Conservation (phyloP, 139 green algal species). For the Chara braunii region DNA sequence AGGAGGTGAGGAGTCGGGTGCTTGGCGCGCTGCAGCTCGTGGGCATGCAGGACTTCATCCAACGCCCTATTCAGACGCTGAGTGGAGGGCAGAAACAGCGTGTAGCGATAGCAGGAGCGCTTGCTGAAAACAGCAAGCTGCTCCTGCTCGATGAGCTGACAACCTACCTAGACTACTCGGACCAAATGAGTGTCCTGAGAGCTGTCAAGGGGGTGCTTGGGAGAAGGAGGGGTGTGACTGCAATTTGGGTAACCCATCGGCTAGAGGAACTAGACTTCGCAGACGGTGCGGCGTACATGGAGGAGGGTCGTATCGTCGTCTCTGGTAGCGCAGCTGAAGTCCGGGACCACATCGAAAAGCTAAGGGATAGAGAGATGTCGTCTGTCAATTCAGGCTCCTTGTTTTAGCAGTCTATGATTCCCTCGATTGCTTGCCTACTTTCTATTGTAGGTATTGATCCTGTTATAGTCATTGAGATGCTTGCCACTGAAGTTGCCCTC, state of each 20-base stretch:
- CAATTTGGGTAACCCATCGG: conserved; percentile 92
- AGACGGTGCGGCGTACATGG: conserved; percentile 54
- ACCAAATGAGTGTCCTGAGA: conserved; percentile 61
- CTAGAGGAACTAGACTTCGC: conserved; percentile 89
- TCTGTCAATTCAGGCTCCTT: no score
- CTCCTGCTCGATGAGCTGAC: conserved; percentile 98
- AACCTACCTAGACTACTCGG: conserved; percentile 88
- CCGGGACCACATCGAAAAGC: conserved; percentile 18
- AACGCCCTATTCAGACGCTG: conserved; percentile 67
- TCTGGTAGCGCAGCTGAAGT: conserved; percentile 3
- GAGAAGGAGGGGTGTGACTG: conserved; percentile 53
- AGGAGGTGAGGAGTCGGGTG: conserved; percentile 53
- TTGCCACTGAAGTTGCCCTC: no score
- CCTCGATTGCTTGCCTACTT: no score
- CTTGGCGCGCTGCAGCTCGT: conserved; percentile 61
- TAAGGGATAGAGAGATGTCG: not conserved
- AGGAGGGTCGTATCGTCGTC: conserved; percentile 28
- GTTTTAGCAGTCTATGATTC: no score
- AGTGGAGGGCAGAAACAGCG: conserved; percentile 94
- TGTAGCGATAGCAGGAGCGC: conserved; percentile 84
- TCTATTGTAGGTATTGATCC: no score
- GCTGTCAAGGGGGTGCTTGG: not conserved
- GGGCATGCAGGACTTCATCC: conserved; percentile 61
- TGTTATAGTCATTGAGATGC: no score
- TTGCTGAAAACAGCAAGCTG: conserved; percentile 65